A percentile compares a stretch with the other conserved stretches of the same genome.
These are phyloP conservation scores for Astragalus membranaceus DNA, from an alignment of 306 rosid genomes.

Conservation along the genomic window DNA sequence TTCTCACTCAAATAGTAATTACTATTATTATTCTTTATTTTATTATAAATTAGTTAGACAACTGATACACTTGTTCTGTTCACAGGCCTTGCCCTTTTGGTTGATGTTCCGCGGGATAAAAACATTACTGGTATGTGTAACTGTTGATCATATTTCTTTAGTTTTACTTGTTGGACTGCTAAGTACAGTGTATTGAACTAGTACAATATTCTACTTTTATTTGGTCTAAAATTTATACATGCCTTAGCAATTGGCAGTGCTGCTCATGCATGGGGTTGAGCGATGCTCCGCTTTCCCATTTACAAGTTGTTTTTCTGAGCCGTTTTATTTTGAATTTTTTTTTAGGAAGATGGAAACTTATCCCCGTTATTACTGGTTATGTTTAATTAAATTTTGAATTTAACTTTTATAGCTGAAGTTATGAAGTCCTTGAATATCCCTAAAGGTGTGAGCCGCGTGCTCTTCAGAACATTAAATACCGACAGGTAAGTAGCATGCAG, in stretches of 20 bases:
- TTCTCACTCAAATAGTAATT: background rate
- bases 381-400: background rate
- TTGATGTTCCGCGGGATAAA: constrained; percentile 74
- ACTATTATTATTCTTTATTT: background rate
- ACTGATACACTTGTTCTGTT: constrained; percentile 21
- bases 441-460: constrained; percentile 66
- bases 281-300: background rate
- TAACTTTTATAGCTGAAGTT: constrained; percentile 56
- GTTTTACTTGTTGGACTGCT: background rate
- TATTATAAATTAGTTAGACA: background rate
- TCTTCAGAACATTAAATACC: constrained; percentile 81
- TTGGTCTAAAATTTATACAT: background rate
- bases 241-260: background rate
- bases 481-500: constrained; percentile 46
- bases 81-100: constrained; percentile 66
- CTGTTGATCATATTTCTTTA: background rate
- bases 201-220: no score
- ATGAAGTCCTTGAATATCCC: constrained; percentile 78
- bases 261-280: constrained; percentile 6
- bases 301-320: background rate
- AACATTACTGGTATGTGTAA: constrained; percentile 71
- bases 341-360: background rate
- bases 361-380: background rate
- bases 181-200: background rate
- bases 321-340: background rate